Percentiles rank a stretch among this genome's conserved stretches.
phyloP scores from a whole-genome alignment of 179 eudicot species.

The Amaranthus tricolor region DNA sequence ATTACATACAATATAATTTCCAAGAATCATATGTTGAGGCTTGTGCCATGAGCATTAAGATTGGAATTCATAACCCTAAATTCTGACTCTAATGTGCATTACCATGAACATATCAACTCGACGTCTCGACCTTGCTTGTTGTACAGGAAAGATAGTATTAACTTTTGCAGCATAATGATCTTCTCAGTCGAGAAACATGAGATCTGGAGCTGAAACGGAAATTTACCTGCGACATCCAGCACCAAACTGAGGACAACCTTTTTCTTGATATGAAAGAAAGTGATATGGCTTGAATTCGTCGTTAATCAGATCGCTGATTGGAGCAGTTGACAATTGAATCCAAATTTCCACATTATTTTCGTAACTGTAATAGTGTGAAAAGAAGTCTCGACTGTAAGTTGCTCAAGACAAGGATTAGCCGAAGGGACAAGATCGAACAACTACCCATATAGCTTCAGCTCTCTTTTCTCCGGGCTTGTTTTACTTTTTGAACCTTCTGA shows the following conservation, averaged over 20 bases:
- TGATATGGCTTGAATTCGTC: too few relatives aligned
- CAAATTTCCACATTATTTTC: too few relatives aligned
- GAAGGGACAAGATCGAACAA: conserved; percentile 9
- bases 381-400: too few relatives aligned
- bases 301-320: too few relatives aligned
- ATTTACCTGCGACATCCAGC: conserved; percentile 28
- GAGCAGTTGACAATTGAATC: too few relatives aligned
- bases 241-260: conserved; percentile 14
- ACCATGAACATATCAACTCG: conserved; percentile 8
- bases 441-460: conserved; percentile 28
- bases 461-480: conserved; percentile 66
- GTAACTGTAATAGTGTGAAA: too few relatives aligned
- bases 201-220: conserved; percentile 3
- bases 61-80: not conserved
- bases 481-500: conserved; percentile 56
- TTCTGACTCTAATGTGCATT: conserved; percentile 9
- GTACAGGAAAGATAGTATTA: conserved; percentile 5
- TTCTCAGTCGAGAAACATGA: conserved; percentile 12
- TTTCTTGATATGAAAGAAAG: not conserved
- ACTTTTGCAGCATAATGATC: conserved; percentile 9
- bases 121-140: conserved; percentile 16
- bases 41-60: conserved; percentile 5
- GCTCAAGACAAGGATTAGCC: not conserved
- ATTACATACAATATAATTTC: not conserved
- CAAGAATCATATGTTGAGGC: not conserved